Evolutionary conservation across 805 yeast species (phyloP), one percentile per base, ranked within the genome.

Genomic region (Saccharomycopsis schoenii): DNA sequence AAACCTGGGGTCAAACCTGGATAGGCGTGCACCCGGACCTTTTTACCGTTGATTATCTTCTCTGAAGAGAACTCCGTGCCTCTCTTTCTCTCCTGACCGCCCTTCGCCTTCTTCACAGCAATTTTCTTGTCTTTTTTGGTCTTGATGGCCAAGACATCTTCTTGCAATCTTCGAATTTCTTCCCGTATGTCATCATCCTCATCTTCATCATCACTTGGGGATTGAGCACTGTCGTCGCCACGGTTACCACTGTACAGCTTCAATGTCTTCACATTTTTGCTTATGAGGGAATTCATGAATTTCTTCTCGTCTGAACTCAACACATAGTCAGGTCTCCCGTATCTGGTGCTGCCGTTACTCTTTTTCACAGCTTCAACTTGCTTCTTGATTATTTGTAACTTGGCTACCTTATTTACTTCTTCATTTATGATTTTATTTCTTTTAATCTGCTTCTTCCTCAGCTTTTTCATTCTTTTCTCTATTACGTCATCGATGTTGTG

Each of bases 1-100:
- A 88, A 78, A 64, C 96, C 96, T 0, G 94, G 96, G 0, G 96
- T 88, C 60, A 88, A 76, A 34, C 94, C 93, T 50, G 88, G 73
- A 62, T 72, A 76, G 34, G 72, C 71, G 58, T 69, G 69, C 60
- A 67, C 72, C 36, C 59, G 66, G 60, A 66, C 62, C 24, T 66
- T 65, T 11, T 58, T 60, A n/a, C 60, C 63, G 59, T 54, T 63
- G 56, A 43, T 63, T 54, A 4, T 68, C 66, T 62, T 69, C 72
- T 52, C 66, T 67, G 61, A 70, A 75, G 71, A 68, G 77, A 74
- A 10, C 71, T 68, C 56, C 68, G 70, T 62, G 68, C 69, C 61
- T 74, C 68, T 58, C 66, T 69, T 61, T 67, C 72, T 56, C 12
- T 17, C 37, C 25, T 52, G 41, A 10, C 40, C 59, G 50, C 71